Conservation (phyloP, 2,329 filamentous ascomycete species). For the Furcasterigmium sp. region DNA sequence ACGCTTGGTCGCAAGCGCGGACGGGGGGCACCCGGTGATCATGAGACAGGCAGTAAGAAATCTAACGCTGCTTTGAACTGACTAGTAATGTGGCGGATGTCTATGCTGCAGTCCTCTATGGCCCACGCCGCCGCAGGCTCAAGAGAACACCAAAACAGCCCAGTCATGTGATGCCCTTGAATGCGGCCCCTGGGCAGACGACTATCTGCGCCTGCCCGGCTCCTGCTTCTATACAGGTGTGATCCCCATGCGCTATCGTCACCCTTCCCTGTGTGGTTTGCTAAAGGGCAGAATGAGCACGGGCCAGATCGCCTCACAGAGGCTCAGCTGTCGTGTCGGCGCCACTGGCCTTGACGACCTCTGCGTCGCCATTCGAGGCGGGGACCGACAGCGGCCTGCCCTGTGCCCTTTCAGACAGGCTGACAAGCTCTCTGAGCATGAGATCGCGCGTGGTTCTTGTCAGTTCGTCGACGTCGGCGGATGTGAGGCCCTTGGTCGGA, state of each 20-base stretch:
- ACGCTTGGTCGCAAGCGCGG: too few relatives aligned
- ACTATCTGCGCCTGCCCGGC: not conserved
- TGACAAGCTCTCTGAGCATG: slow-evolving; percentile 66
- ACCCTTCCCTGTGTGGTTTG: not conserved
- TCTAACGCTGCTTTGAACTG: too few relatives aligned
- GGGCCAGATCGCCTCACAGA: too few relatives aligned
- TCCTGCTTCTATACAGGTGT: not conserved
- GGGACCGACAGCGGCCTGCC: slow-evolving; percentile 21
- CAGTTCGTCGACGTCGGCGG: slow-evolving; percentile 73
- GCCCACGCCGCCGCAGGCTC: too few relatives aligned
- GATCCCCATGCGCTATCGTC: not conserved
- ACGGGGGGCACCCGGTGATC: too few relatives aligned
- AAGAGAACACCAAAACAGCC: too few relatives aligned
- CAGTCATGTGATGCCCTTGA: not conserved
- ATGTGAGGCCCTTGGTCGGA: slow-evolving; percentile 64
- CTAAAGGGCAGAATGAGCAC: too few relatives aligned
- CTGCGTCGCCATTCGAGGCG: not conserved
- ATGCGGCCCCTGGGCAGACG: not conserved
- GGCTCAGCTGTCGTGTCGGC: not conserved
- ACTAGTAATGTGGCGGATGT: too few relatives aligned
- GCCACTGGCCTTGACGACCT: not conserved
- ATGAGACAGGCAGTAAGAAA: too few relatives aligned
- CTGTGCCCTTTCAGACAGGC: slow-evolving; percentile 46
- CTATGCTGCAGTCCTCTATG: too few relatives aligned
- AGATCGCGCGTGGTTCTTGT: slow-evolving; percentile 61